Conservation (phyloP, 2,329 filamentous ascomycete genomes). For the Penicillium rolfsii region DNA sequence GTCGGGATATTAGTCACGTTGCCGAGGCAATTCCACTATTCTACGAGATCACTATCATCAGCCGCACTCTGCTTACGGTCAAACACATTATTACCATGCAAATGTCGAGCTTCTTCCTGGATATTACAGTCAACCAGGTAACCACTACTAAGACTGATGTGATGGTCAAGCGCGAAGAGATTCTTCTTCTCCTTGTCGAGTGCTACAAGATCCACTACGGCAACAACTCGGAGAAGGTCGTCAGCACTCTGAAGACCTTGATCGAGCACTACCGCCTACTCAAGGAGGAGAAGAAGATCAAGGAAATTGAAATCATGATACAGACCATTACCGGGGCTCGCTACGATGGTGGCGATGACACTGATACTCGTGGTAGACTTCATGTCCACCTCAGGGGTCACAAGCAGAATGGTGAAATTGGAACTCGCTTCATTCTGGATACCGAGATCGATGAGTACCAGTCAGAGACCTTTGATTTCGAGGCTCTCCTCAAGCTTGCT, state of each 20-base stretch:
- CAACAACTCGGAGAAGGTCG: conserved; percentile 50
- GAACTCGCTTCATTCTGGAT: conserved; percentile 39
- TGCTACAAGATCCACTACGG: conserved; percentile 55
- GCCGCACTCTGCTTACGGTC: conserved; percentile 44
- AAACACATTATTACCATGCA: conserved; percentile 53
- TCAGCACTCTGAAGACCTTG: conserved; percentile 50
- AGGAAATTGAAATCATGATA: conserved; percentile 39
- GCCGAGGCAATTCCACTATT: conserved; percentile 45
- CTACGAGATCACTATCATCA: conserved; percentile 49
- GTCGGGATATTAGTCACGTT: conserved; percentile 38
- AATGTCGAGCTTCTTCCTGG: conserved; percentile 51
- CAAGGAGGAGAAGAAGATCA: conserved; percentile 52
- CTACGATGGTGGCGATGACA: conserved; percentile 22
- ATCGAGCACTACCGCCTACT: conserved; percentile 54
- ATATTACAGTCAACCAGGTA: conserved; percentile 44
- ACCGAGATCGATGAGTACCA: conserved; percentile 46
- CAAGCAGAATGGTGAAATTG: conserved; percentile 20
- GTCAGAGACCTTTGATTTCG: conserved; percentile 38
- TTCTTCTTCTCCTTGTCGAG: conserved; percentile 53
- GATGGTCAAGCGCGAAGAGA: conserved; percentile 47
- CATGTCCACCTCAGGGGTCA: conserved; percentile 36
- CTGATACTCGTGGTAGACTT: conserved; percentile 31
- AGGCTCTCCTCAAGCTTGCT: conserved; percentile 44
- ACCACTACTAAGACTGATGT: conserved; percentile 37
- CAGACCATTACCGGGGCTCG: conserved; percentile 24